These are phyloP conservation scores for Wickerhamiella vanderwaltii DNA, from an alignment of 805 yeast genomes.

Conservation along the genomic window DNA sequence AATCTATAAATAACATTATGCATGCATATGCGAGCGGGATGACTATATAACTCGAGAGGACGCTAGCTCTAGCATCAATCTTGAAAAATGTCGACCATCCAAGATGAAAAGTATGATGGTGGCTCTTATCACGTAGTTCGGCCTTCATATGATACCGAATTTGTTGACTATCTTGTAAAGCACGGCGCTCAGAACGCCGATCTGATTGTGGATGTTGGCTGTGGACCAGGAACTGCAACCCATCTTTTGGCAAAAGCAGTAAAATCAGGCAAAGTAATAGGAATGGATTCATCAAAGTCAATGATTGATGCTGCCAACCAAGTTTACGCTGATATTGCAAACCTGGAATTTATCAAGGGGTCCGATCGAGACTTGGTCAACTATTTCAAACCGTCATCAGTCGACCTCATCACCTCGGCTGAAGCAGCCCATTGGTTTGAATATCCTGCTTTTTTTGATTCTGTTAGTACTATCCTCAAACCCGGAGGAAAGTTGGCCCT, in stretches of 20 bases:
- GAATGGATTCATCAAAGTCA: constrained; percentile 46
- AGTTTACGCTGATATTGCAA: background rate
- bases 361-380: constrained; percentile 20
- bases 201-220: constrained; percentile 55
- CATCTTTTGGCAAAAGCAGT: constrained; percentile 33
- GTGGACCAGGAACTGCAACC: constrained; percentile 70
- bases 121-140: constrained; percentile 43
- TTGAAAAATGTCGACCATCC: constrained; percentile 67
- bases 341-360: constrained; percentile 16
- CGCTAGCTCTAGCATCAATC: too few species aligned
- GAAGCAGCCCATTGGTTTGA: constrained; percentile 81
- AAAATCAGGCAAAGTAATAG: constrained; percentile 41
- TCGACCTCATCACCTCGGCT: constrained; percentile 63
- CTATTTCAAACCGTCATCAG: constrained; percentile 27
- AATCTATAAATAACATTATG: too few species aligned
- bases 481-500: constrained; percentile 57
- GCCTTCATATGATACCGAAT: constrained; percentile 50
- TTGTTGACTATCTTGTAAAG: constrained; percentile 33
- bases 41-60: too few species aligned
- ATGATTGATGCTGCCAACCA: constrained; percentile 43
- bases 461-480: constrained; percentile 39
- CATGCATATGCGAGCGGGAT: too few species aligned
- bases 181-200: constrained; percentile 23
- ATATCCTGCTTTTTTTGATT: constrained; percentile 40
- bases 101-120: constrained; percentile 41